Base-by-base conservation (phyloP, 2,329 filamentous ascomycete species). In the Metarhizium robertsii region DNA sequence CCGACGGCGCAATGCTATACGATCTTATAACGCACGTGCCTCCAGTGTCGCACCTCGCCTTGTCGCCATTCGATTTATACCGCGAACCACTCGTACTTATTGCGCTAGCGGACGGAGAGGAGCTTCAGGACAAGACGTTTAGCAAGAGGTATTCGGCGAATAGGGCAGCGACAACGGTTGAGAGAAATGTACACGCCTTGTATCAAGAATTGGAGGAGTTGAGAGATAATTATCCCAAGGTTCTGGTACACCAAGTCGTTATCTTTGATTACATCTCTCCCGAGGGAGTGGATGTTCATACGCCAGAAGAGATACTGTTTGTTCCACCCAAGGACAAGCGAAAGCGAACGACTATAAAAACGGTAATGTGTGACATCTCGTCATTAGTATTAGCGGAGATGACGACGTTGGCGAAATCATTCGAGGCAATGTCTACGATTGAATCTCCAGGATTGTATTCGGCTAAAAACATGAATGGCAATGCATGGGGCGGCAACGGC, bases 1-100 rank as follows among this genome's bases (percentile, higher is more conserved):
- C 90, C 11, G 82, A 85, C 62, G 92, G 92, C 58, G 85, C 86
- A 65, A 87, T 97, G 58, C 80, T 96, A 64, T 96, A 94, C 78
- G 88, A 96, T 68, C 80, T 96, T 59, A 85, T 88, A 56, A 90
- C 88, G 58, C 86, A 90, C 65, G 77, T 87, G 55, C 87, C 90
- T 29, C 85, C 88, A n/a, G 79, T 85, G 36, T 90, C 89, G 36
- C 90, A 95, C 67, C 76, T 90, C 47, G 81, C 89, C 20, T 74
- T 95, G 45, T 87, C 87, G 42, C 92, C 94, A 1, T 96, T 96
- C 75, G 94, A 99, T 69, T 77, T 92, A 47, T 95, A 90, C 69
- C 83, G 92, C 63, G 90, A 95, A 68, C 87, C 90, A 8, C 77
- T 96, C 54, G 83, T 88, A 53, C 79, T 97, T 30, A 81, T 99